Evolutionary conservation across 2,329 filamentous ascomycete species (phyloP).

Genomic region (Fusarium anthophilum): DNA sequence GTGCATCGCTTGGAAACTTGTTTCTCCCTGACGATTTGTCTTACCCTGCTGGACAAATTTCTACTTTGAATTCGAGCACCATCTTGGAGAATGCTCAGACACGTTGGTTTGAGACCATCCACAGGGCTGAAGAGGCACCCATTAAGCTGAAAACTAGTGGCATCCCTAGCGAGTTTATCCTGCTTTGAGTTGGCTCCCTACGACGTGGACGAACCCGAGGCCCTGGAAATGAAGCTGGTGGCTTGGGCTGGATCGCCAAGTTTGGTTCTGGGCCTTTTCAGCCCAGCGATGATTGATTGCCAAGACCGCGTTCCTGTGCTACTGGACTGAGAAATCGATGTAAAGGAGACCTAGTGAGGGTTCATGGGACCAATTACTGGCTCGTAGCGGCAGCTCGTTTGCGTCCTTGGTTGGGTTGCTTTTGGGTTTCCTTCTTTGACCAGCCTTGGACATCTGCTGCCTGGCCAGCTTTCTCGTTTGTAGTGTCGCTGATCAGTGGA

Average conservation of each 20-base stretch:
- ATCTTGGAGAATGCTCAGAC: accelerated
- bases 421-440: background rate
- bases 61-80: background rate
- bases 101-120: background rate
- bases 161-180: background rate
- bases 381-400: background rate
- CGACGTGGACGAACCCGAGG: background rate
- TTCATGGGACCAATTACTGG: background rate
- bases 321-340: background rate
- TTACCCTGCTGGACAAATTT: background rate
- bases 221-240: conserved; percentile 7
- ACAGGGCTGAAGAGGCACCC: background rate
- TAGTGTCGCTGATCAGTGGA: background rate
- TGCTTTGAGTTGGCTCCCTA: background rate
- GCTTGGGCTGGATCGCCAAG: background rate
- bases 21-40: background rate
- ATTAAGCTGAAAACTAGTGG: background rate
- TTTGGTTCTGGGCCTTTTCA: background rate
- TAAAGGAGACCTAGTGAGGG: background rate
- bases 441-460: background rate
- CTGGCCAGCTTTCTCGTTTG: too few relatives aligned
- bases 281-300: background rate
- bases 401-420: background rate
- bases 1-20: background rate
- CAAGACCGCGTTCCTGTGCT: background rate